Percentiles rank a stretch among this genome's conserved stretches.
Evolutionary conservation across 495 filamentous ascomycete species (phyloP).

Genomic region (Acidomyces sp.): DNA sequence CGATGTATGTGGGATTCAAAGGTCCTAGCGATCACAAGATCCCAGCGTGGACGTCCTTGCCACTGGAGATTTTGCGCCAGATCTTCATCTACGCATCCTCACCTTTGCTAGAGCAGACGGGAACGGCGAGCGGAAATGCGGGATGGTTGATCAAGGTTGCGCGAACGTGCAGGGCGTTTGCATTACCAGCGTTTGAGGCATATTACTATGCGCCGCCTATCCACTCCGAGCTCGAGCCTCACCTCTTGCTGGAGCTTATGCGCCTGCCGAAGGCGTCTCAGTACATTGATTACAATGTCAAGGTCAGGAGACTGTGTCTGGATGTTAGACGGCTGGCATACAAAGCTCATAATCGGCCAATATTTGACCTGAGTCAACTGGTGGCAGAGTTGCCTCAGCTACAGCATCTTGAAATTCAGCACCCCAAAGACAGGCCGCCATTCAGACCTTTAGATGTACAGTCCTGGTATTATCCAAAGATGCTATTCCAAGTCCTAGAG

Average conservation of each 20-base stretch:
- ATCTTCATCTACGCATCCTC: constrained; percentile 54
- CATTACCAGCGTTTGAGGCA: constrained; percentile 60
- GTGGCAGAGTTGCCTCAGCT: constrained; percentile 36
- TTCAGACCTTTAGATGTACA: constrained; percentile 32
- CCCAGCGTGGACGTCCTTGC: constrained; percentile 56
- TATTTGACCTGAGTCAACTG: constrained; percentile 32
- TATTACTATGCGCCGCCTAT: constrained; percentile 60
- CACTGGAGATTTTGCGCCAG: constrained; percentile 56
- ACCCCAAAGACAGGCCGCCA: constrained; percentile 41
- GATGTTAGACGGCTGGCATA: constrained; percentile 39
- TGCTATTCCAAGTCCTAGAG: constrained; percentile 44
- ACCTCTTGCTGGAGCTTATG: constrained; percentile 39
- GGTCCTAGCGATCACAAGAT: constrained; percentile 33
- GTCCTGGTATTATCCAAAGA: constrained; percentile 48
- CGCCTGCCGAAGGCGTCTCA: constrained; percentile 27
- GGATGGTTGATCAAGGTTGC: constrained; percentile 50
- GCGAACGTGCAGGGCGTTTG: constrained; percentile 48
- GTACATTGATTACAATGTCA: constrained; percentile 47
- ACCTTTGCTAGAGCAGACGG: constrained; percentile 39
- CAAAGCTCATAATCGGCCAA: constrained; percentile 24
- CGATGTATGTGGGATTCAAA: constrained; percentile 5
- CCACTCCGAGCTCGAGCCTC: constrained; percentile 36
- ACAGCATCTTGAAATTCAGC: constrained; percentile 41
- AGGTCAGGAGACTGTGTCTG: constrained; percentile 55
- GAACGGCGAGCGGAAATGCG: constrained; percentile 20